Conservation (phyloP, 2,329 filamentous ascomycete species). For the Phialophora macrospora region DNA sequence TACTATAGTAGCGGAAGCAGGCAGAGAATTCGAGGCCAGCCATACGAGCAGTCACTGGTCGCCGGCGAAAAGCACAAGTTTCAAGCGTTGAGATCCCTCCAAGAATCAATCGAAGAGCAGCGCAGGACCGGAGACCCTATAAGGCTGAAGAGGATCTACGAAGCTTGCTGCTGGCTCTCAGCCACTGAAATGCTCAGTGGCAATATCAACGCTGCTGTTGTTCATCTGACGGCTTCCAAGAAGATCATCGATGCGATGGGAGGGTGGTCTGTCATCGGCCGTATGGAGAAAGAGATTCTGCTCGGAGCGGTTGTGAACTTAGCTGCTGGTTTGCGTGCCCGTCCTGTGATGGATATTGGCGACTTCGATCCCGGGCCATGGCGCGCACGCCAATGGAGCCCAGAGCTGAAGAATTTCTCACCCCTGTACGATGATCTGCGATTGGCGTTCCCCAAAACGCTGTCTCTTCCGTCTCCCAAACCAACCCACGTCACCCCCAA, state of each 20-base stretch:
- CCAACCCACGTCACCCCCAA: constrained; percentile 1
- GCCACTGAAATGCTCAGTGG: constrained; percentile 15
- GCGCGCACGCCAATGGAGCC: neutral
- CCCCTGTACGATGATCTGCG: constrained; percentile 1
- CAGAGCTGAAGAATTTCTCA: neutral
- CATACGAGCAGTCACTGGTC: constrained; percentile 4
- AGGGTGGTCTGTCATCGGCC: constrained; percentile 8
- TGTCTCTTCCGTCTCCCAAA: neutral
- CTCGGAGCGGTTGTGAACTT: constrained; percentile 9
- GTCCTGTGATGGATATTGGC: constrained; percentile 14
- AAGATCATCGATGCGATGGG: constrained; percentile 16
- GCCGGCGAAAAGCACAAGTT: constrained; percentile 16
- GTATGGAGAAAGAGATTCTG: constrained; percentile 15
- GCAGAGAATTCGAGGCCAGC: constrained; percentile 5
- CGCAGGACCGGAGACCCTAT: neutral
- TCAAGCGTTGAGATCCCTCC: constrained; percentile 5
- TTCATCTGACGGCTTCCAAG: constrained; percentile 11
- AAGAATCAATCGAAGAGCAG: constrained; percentile 10
- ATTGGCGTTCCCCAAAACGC: neutral
- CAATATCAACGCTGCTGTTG: constrained; percentile 11
- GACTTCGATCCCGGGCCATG: constrained; percentile 15
- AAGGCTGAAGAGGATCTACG: neutral
- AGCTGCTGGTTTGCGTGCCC: constrained; percentile 8
- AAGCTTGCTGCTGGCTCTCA: constrained; percentile 5
- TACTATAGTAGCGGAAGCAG: constrained; percentile 13